Conservation (phyloP, 1,284 basidiomycete species). For the Microbotryomycetes sp. region DNA sequence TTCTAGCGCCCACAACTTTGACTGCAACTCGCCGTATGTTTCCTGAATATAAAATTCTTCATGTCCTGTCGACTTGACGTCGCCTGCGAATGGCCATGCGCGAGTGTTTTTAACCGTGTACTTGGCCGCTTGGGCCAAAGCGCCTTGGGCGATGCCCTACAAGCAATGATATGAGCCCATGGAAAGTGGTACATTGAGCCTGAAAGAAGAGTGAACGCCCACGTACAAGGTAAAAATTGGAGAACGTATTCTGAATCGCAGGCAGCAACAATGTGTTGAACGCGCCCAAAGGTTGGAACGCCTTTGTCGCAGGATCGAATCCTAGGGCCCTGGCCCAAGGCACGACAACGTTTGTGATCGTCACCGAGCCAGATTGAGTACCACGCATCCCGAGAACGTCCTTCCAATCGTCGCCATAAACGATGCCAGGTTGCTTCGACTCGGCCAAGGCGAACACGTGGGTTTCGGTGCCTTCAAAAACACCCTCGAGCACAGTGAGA, state of each 20-base stretch:
- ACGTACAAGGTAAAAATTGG: slow-evolving; percentile 43
- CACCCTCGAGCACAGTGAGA: slow-evolving; percentile 41
- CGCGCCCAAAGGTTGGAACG: slow-evolving; percentile 36
- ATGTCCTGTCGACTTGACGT: slow-evolving; percentile 33
- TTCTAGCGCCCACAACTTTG: slow-evolving; percentile 40
- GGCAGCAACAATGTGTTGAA: slow-evolving; percentile 42
- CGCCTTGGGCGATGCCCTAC: slow-evolving; percentile 41
- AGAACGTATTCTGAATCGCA: slow-evolving; percentile 41
- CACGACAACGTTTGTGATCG: slow-evolving; percentile 37
- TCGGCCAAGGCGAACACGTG: slow-evolving; percentile 40
- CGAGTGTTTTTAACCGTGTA: slow-evolving; percentile 42
- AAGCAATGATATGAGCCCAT: too few relatives aligned
- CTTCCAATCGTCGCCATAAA: slow-evolving; percentile 41
- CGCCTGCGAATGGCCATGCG: slow-evolving; percentile 40
- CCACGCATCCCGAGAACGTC: slow-evolving; percentile 43
- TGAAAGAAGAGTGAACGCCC: too few relatives aligned
- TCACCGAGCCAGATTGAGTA: slow-evolving; percentile 39
- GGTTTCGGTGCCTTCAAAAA: slow-evolving; percentile 20
- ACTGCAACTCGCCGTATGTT: slow-evolving; percentile 40
- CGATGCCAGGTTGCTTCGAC: slow-evolving; percentile 39
- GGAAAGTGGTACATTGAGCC: too few relatives aligned
- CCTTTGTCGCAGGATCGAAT: slow-evolving; percentile 8
- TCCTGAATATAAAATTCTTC: slow-evolving; percentile 43
- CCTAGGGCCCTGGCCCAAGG: slow-evolving; percentile 39
- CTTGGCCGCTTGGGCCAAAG: slow-evolving; percentile 35